Evolutionary conservation across 495 filamentous ascomycete genomes (phyloP).

Genomic region (Apodospora peruviana): DNA sequence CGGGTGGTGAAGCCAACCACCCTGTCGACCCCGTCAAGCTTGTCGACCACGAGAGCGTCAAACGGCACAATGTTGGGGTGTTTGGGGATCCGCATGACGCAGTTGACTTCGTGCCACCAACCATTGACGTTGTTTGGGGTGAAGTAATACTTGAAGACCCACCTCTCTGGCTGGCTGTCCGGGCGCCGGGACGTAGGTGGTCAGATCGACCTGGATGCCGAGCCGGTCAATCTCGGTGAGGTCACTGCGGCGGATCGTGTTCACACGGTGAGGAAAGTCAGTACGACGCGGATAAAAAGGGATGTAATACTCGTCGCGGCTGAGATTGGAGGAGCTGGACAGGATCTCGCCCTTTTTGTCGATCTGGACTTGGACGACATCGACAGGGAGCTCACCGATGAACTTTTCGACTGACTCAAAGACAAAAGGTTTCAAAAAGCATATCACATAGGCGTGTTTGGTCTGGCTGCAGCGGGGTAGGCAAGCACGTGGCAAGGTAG

Average conservation of each 20-base stretch:
- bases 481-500: too few relatives aligned
- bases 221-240: constrained; percentile 7
- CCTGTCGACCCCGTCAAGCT: constrained; percentile 15
- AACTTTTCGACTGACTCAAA: constrained; percentile 8
- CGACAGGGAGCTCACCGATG: constrained; percentile 4
- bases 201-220: constrained; percentile 2
- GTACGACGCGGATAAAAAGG: constrained; percentile 5
- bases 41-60: constrained; percentile 29
- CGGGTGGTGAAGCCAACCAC: constrained; percentile 35
- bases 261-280: not conserved
- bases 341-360: not conserved
- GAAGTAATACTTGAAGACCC: constrained; percentile 14
- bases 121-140: constrained; percentile 3
- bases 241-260: constrained; percentile 1
- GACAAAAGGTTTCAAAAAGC: too few relatives aligned
- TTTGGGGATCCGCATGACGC: constrained; percentile 24
- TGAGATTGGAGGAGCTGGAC: constrained; percentile 1
- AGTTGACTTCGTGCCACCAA: constrained; percentile 33
- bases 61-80: constrained; percentile 31
- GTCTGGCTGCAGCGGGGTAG: too few relatives aligned
- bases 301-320: not conserved
- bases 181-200: not conserved
- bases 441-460: too few relatives aligned
- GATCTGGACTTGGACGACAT: constrained; percentile 1
- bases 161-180: constrained; percentile 1